These are phyloP conservation scores for Melastoma malabathricum DNA, from an alignment of 345 rosid genomes.

Conservation along the genomic window DNA sequence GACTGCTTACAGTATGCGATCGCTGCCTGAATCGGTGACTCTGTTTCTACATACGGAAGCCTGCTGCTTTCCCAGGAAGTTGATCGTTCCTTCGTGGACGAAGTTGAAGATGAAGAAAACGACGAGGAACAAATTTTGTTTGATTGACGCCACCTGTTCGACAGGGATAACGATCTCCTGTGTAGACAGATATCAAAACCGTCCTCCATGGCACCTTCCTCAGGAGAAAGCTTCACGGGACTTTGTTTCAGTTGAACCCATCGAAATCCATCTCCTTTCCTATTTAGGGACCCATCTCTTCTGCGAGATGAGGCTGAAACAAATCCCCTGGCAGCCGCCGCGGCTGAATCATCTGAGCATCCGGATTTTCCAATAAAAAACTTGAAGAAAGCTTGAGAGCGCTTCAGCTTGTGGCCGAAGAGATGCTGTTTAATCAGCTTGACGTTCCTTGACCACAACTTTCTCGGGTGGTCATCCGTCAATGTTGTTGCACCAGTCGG, in stretches of 20 bases:
- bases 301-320: neutral
- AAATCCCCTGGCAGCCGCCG: slow-evolving; percentile 13
- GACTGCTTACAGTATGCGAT: slow-evolving; percentile 74
- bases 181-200: slow-evolving; percentile 17
- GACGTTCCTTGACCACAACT: slow-evolving; percentile 46
- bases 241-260: slow-evolving; percentile 7
- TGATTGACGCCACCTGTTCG: slow-evolving; percentile 30
- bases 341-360: slow-evolving; percentile 51
- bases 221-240: slow-evolving; percentile 8
- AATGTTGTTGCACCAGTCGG: slow-evolving; percentile 13
- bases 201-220: slow-evolving; percentile 12
- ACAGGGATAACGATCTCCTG: slow-evolving; percentile 57
- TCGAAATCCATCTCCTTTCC: slow-evolving; percentile 24
- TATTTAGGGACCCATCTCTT: slow-evolving; percentile 6
- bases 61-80: slow-evolving; percentile 12
- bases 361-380: slow-evolving; percentile 57
- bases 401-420: slow-evolving; percentile 45
- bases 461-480: slow-evolving; percentile 27
- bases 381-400: slow-evolving; percentile 49
- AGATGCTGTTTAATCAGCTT: slow-evolving; percentile 42
- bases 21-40: slow-evolving; percentile 82
- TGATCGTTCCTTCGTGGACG: slow-evolving; percentile 6
- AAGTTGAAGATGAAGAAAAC: slow-evolving; percentile 12
- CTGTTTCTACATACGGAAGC: slow-evolving; percentile 25
- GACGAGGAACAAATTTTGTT: slow-evolving; percentile 20